These are phyloP conservation scores for Xylaria sp. DNA, from an alignment of 2,329 filamentous ascomycete genomes.

Conservation along the genomic window DNA sequence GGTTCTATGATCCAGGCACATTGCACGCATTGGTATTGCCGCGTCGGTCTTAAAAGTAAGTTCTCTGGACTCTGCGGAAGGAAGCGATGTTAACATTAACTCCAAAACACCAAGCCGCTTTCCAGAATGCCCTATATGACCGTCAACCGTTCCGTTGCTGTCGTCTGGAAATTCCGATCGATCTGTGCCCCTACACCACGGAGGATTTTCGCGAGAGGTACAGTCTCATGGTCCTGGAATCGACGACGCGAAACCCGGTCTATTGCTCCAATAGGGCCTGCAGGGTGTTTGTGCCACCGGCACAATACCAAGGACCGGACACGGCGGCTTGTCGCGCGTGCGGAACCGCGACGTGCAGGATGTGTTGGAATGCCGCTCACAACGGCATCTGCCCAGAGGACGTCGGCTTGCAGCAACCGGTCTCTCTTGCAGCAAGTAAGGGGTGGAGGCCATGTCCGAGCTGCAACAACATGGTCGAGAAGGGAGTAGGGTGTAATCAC, in stretches of 20 bases:
- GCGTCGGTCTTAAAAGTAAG: slow-evolving; percentile 27
- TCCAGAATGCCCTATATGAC: too few species aligned
- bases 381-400: slow-evolving; percentile 29
- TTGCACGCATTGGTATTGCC: slow-evolving; percentile 29
- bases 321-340: slow-evolving; percentile 25
- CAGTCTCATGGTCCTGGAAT: slow-evolving; percentile 29
- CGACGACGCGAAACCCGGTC: slow-evolving; percentile 27
- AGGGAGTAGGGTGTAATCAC: slow-evolving; percentile 20
- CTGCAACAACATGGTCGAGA: slow-evolving; percentile 30
- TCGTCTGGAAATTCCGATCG: too few species aligned
- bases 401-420: slow-evolving; percentile 22
- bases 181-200: too few species aligned
- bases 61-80: neutral
- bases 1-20: slow-evolving; percentile 22
- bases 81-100: too few species aligned
- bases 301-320: slow-evolving; percentile 23
- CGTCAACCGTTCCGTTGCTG: too few species aligned
- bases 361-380: slow-evolving; percentile 29
- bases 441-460: slow-evolving; percentile 25
- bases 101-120: too few species aligned
- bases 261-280: slow-evolving; percentile 30
- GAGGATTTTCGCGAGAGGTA: slow-evolving; percentile 5
- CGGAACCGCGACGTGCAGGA: slow-evolving; percentile 22
- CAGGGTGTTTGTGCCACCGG: slow-evolving; percentile 25
- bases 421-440: slow-evolving; percentile 24